phyloP scores from a whole-genome alignment of 106 monocot species.

The Dendrobium nobile region DNA sequence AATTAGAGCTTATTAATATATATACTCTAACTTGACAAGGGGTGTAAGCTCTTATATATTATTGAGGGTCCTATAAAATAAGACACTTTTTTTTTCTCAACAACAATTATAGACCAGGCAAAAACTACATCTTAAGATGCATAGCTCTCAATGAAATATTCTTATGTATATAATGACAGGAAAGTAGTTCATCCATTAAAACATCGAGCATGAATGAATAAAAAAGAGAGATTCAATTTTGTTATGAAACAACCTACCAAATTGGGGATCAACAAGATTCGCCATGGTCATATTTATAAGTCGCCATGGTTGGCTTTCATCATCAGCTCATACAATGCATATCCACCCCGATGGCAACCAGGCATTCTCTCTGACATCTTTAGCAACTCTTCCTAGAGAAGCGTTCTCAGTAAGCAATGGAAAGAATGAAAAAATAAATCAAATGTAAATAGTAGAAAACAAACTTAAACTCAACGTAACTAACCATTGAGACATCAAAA shows the following conservation, averaged over 20 bases:
- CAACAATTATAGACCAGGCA: too few species aligned
- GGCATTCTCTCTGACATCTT: conserved; percentile 61
- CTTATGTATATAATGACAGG: too few species aligned
- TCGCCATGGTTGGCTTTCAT: conserved; percentile 7
- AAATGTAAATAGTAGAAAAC: not conserved
- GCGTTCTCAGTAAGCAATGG: not conserved
- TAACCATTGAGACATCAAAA: conserved; percentile 55
- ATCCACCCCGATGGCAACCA: conserved; percentile 85
- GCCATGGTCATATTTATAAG: not conserved
- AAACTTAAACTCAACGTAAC: not conserved
- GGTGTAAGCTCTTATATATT: too few species aligned
- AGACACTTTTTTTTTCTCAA: too few species aligned
- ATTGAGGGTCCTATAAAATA: too few species aligned
- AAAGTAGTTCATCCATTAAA: too few species aligned
- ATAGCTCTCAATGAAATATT: too few species aligned
- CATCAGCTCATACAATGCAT: conserved; percentile 72
- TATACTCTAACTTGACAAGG: too few species aligned
- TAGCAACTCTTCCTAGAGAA: conserved; percentile 50
- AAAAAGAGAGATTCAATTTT: not conserved
- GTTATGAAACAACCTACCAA: not conserved
- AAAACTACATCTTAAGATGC: too few species aligned
- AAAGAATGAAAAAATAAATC: not conserved
- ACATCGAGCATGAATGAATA: not conserved
- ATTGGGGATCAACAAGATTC: not conserved
- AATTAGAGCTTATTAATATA: too few species aligned